These are phyloP conservation scores for Chlorella sorokiniana DNA, from an alignment of 139 green algal species.

Conservation along the genomic window DNA sequence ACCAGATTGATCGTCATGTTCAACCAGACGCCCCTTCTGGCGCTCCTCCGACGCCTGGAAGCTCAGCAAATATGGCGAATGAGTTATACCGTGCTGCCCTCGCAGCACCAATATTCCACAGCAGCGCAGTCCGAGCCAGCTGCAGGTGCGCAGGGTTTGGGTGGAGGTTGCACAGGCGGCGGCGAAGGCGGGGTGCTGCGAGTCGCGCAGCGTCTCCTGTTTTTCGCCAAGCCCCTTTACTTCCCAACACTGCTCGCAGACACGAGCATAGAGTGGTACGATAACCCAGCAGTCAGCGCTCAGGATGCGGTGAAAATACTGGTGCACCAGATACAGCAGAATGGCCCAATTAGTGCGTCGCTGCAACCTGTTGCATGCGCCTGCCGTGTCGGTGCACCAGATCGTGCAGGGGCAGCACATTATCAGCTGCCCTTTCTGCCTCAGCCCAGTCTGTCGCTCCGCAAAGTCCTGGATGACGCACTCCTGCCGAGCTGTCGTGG, in stretches of 20 bases:
- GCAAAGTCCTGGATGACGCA: no score
- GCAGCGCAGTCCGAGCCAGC: not conserved
- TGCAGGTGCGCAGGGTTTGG: not conserved
- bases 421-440: no score
- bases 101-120: conserved; percentile 14
- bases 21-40: conserved; percentile 31
- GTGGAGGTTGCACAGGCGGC: no score
- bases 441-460: no score
- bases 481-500: no score
- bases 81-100: conserved; percentile 23
- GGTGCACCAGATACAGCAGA: conserved; percentile 41
- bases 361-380: not conserved
- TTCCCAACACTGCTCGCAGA: no score
- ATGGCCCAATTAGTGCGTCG: conserved; percentile 39
- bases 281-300: conserved; percentile 32
- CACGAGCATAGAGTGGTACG: conserved; percentile 40
- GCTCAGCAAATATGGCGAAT: conserved; percentile 49
- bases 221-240: no score
- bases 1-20: not conserved
- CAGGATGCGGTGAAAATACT: conserved; percentile 46
- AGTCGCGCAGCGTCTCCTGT: no score
- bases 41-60: conserved; percentile 38
- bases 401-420: no score
- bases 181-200: no score
- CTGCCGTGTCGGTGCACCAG: no score